These are phyloP conservation scores for Fusarium sp. DNA, from an alignment of 2,329 filamentous ascomycete genomes.

Conservation along the genomic window DNA sequence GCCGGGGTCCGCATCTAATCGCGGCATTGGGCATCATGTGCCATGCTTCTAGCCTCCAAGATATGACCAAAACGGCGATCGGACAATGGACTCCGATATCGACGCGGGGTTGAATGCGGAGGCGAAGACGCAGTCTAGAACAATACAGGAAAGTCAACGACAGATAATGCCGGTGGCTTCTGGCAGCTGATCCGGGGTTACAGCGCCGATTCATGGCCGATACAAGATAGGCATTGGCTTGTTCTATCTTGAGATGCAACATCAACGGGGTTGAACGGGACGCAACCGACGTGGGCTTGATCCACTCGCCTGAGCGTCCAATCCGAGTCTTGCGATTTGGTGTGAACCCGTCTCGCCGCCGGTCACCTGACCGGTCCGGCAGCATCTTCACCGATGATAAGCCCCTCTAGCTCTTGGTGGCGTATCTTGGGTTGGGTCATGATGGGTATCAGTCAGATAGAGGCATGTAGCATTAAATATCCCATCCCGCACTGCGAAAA, in stretches of 20 bases:
- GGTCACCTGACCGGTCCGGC: constrained; percentile 35
- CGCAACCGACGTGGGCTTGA: constrained; percentile 22
- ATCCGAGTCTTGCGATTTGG: constrained; percentile 16
- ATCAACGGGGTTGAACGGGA: constrained; percentile 22
- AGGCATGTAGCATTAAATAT: not conserved
- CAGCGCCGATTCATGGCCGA: not conserved
- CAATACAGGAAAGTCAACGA: constrained; percentile 31
- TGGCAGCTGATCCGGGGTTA: constrained; percentile 23
- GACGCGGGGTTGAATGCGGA: constrained; percentile 21
- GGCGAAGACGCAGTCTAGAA: constrained; percentile 31
- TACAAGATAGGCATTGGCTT: constrained; percentile 1
- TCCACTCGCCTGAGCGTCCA: constrained; percentile 16
- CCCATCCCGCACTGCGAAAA: not conserved
- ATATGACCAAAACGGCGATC: not conserved
- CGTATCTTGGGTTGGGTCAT: not conserved
- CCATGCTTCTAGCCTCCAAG: not conserved
- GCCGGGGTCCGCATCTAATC: not conserved
- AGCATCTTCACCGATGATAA: constrained; percentile 19
- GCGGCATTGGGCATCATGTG: not conserved
- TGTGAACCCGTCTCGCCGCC: constrained; percentile 21
- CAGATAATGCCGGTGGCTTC: constrained; percentile 27
- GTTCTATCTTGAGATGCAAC: constrained; percentile 17
- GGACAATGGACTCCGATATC: not conserved
- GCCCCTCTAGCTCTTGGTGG: not conserved
- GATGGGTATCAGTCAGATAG: not conserved